A percentile compares a stretch with the other conserved stretches of the same genome.
These are phyloP conservation scores for Endothia cerciana DNA, from an alignment of 2,329 filamentous ascomycete species.

Conservation along the genomic window DNA sequence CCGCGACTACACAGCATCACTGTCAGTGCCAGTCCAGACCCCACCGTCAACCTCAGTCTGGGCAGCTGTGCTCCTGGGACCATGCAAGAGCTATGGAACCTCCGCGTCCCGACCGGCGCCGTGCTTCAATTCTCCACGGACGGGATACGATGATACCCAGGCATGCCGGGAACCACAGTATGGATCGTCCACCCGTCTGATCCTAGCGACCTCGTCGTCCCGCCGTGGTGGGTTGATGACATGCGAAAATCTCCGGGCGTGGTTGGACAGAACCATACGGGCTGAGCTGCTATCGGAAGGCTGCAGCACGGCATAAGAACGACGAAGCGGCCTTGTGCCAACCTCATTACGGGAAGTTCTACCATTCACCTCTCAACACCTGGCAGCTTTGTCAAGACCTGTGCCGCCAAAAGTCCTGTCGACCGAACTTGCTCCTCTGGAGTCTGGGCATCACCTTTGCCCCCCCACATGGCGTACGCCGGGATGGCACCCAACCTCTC, in stretches of 20 bases:
- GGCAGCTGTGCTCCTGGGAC: not conserved
- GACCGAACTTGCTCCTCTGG: too few species aligned
- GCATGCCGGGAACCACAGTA: not conserved
- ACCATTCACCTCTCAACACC: not conserved
- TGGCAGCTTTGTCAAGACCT: not conserved
- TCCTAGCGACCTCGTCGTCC: not conserved
- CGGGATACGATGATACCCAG: not conserved
- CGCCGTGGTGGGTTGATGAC: constrained; percentile 5
- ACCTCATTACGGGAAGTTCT: constrained; percentile 4
- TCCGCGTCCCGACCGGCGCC: not conserved
- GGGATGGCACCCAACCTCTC: constrained; percentile 13
- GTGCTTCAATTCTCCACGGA: not conserved
- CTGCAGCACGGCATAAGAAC: constrained; percentile 22
- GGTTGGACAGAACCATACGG: not conserved
- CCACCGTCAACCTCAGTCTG: not conserved
- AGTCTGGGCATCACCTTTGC: too few species aligned
- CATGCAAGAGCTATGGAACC: constrained; percentile 14
- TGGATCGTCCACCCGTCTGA: not conserved
- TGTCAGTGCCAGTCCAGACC: not conserved
- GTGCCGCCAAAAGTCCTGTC: too few species aligned
- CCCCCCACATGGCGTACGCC: constrained; percentile 1
- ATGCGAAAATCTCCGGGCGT: constrained; percentile 9
- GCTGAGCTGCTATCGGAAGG: constrained; percentile 2
- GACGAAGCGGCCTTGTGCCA: constrained; percentile 14
- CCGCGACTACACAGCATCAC: not conserved